Conservation (phyloP, 495 filamentous ascomycete species). For the Trichodelitschia bisporula region DNA sequence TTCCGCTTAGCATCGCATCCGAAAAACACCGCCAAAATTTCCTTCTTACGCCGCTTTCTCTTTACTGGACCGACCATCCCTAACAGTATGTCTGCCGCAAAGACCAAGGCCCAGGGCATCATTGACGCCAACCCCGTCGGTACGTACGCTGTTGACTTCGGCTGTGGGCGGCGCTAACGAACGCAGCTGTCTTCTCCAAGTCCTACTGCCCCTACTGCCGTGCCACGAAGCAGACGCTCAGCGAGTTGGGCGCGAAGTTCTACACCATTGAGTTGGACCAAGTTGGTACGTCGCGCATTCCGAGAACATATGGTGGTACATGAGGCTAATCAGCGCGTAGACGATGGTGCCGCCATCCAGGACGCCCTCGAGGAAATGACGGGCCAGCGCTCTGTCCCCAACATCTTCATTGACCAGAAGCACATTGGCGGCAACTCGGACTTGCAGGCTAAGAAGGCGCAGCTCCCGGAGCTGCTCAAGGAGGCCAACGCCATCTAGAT, state of each 20-base stretch:
- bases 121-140: constrained; percentile 84
- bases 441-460: constrained; percentile 37
- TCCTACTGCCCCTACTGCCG: constrained; percentile 91
- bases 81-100: constrained; percentile 58
- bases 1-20: not conserved
- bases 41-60: constrained; percentile 58
- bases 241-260: constrained; percentile 43
- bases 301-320: not conserved
- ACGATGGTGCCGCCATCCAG: constrained; percentile 67
- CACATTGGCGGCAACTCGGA: constrained; percentile 97
- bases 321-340: constrained; percentile 12
- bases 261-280: constrained; percentile 62
- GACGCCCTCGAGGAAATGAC: constrained; percentile 57
- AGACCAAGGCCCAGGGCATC: constrained; percentile 59
- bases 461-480: constrained; percentile 34
- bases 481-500: constrained; percentile 38
- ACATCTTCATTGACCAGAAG: constrained; percentile 73
- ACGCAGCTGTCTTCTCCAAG: constrained; percentile 76
- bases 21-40: constrained; percentile 15
- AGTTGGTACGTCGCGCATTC: constrained; percentile 29
- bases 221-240: constrained; percentile 50
- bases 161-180: not conserved
- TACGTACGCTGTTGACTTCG: constrained; percentile 19
- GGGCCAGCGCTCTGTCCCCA: constrained; percentile 69
- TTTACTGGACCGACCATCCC: constrained; percentile 30